A percentile compares a stretch with the other conserved stretches of the same genome.
These are phyloP conservation scores for Monilinia laxa DNA, from an alignment of 2,329 filamentous ascomycete genomes.

Conservation along the genomic window DNA sequence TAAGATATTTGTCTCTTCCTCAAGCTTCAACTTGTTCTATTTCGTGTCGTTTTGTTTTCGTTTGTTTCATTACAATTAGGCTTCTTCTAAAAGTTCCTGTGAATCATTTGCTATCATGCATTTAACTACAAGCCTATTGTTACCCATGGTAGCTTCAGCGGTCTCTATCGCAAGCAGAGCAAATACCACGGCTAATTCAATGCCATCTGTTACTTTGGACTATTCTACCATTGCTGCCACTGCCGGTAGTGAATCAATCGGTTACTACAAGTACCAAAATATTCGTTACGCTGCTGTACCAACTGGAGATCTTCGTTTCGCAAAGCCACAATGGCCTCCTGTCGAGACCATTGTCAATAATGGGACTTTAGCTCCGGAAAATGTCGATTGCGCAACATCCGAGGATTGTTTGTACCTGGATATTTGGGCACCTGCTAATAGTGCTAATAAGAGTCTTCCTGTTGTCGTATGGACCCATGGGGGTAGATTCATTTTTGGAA, in stretches of 20 bases:
- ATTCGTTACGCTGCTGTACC: conserved; percentile 42
- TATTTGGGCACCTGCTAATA: conserved; percentile 36
- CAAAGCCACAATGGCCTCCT: conserved; percentile 41
- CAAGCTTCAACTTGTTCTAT: not conserved
- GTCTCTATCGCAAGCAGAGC: not conserved
- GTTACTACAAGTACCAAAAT: conserved; percentile 38
- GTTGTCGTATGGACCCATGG: conserved; percentile 40
- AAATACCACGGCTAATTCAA: not conserved
- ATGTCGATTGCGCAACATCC: conserved; percentile 40
- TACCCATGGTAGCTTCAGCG: not conserved
- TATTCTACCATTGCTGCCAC: conserved; percentile 24
- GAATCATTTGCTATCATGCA: not conserved
- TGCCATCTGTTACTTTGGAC: conserved; percentile 26
- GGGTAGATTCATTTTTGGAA: conserved; percentile 33
- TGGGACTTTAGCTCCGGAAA: conserved; percentile 39
- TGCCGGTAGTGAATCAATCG: conserved; percentile 24
- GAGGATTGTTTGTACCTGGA: conserved; percentile 39
- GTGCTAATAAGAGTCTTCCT: conserved; percentile 35
- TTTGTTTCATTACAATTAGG: no score
- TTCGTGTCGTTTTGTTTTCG: not conserved
- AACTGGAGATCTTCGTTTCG: conserved; percentile 40
- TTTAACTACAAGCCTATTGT: not conserved
- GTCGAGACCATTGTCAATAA: conserved; percentile 41
- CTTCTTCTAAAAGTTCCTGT: not conserved
- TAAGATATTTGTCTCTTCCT: not conserved